Evolutionary conservation across 306 rosid species (phyloP), one percentile per base, ranked within the genome.

Genomic region (Leucaena leucocephala): DNA sequence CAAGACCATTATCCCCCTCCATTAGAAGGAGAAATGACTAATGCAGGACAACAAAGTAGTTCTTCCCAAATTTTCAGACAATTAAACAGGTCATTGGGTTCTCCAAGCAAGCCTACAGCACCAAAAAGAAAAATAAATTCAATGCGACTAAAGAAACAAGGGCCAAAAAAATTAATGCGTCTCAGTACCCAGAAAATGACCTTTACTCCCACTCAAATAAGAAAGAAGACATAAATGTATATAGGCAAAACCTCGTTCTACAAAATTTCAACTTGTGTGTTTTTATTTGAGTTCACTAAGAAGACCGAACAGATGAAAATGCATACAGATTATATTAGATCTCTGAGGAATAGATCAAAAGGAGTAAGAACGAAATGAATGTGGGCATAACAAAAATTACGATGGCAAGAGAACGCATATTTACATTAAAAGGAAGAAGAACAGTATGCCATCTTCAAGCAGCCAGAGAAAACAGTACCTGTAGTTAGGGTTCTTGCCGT

Each of bases 1-100:
- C 89, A 85, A 93, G 89, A 15, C 92, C 88, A 85, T 95, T 96
- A 80, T 93, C 89, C 45, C 88, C 96, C 78, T 95, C 99, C 99
- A 95, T 95, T 62, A 84, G 86, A 89, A 85, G 68, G 79, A 74
- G 65, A 81, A 72, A 66, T 58, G 36, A 43, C 54, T 74, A 80
- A 72, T 68, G 75, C 84, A 83, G 79, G 17, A 52, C 48, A 61
- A 81, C 49, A 80, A 40, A 63, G 69, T 19, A 74, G 70, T 72
- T 17, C 68, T 83, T 33, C n/a, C 34, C 82, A 78, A 71, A 65
- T 78, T 76, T 71, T 63, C 80, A 71, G 57, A 43, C 71, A 54
- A 61, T 66, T 17, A 77, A 48, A 75, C 80, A 58, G 14, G 34
- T 63, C 82, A 82, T 82, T 61, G 76, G 45, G 74, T 74, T 80